Base-by-base conservation (phyloP, 768 basidiomycete genomes). In the Termitomyces titanicus region DNA sequence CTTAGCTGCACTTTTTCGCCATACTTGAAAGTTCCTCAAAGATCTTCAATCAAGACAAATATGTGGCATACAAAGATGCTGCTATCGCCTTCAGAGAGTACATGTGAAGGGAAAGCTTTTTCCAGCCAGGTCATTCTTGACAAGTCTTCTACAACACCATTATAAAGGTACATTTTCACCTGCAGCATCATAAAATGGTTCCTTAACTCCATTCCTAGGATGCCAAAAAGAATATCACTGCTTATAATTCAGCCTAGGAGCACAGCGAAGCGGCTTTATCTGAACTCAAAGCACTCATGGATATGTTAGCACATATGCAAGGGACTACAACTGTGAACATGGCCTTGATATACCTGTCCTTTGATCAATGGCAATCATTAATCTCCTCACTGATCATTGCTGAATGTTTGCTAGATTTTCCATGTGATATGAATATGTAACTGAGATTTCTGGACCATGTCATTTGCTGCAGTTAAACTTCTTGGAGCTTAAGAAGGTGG, bases 281-380 rank as follows among this genome's bases (percentile, higher is more conserved):
- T 4, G 15, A 13, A 13, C 13, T 35, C 25, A 45, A 45, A 35
- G 4, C 17, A 18, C 33, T 48, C 18, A 10, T 9, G 22, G 3
- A 13, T 11, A 8, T 12, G 24, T 17, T 24, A 4, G 18, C 4
- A 42, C 20, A 5, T 35, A 35, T 35, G 34, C 34, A 13, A 35
- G 13, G 13, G 20, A 3, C 15, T 42, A 8, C 8, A 13, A 22
- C 3, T 22, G 40, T 3, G 40, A 42, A 7, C 3, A 35, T 35
- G 34, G 55, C 58, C 17, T 29, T 56, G 17, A 39, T 65, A n/a
- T 42, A 65, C 29, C 39, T 66, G n/a, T 33, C 55, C n/a, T 65
- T 66, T 40, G 67, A 68, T 56, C 66, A 66, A 40, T 56, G 61
- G 5, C 54, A 65, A 29, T 40, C 49, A 9, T 46, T 64, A 53